Percentiles rank a stretch among this genome's conserved stretches.
These are phyloP conservation scores for Ramaria sp. DNA, from an alignment of 768 basidiomycete species.

Conservation along the genomic window DNA sequence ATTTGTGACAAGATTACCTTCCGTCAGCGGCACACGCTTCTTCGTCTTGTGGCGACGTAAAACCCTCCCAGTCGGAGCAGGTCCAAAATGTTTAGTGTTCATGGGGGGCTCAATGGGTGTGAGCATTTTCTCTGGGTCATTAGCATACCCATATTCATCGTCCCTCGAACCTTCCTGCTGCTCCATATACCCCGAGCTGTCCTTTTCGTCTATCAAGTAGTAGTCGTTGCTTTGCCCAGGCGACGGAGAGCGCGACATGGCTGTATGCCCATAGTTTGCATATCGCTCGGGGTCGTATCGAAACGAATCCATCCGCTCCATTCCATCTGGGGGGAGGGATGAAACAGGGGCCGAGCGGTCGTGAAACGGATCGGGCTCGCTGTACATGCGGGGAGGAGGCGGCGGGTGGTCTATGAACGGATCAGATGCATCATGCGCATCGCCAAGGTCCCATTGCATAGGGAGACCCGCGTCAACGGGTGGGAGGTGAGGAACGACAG, in stretches of 20 bases:
- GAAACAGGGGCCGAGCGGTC: background rate
- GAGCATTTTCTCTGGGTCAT: background rate
- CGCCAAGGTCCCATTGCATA: background rate
- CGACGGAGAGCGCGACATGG: slow-evolving; percentile 6
- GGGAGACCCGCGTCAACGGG: background rate
- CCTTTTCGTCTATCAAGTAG: background rate
- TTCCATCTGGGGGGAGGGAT: background rate
- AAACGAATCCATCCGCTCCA: slow-evolving; percentile 1
- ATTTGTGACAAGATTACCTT: slow-evolving; percentile 83
- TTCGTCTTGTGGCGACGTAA: slow-evolving; percentile 61
- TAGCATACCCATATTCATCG: background rate
- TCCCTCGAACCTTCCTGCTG: background rate
- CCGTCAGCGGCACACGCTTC: slow-evolving; percentile 73
- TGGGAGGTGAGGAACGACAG: background rate
- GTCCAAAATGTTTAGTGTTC: slow-evolving; percentile 75
- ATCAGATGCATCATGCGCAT: background rate
- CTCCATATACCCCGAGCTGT: background rate
- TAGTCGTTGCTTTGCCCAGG: background rate
- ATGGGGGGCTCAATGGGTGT: background rate
- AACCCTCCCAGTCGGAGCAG: slow-evolving; percentile 72
- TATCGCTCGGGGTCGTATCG: slow-evolving; percentile 9
- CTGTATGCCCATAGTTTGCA: background rate
- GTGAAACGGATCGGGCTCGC: background rate
- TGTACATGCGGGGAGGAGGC: slow-evolving; percentile 1
- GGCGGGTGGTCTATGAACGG: background rate